Conservation (phyloP, 805 yeast genomes). For the Ogataea wickerhamii region DNA sequence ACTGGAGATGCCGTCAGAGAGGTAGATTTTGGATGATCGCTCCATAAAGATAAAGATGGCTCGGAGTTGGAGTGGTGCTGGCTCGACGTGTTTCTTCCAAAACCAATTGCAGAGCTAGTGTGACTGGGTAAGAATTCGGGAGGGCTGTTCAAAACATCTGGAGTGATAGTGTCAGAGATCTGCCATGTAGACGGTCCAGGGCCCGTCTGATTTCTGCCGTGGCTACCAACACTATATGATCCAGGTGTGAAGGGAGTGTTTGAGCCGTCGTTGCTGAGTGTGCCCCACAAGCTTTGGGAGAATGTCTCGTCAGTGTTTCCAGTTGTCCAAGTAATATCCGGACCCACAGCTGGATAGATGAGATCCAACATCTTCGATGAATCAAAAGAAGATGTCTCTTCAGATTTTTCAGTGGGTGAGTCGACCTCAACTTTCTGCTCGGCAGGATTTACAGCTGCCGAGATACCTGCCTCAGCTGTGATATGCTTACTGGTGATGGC, state of each 20-base stretch:
- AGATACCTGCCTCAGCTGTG: background rate
- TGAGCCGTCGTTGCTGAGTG: conserved; percentile 12
- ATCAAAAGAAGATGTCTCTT: conserved; percentile 1
- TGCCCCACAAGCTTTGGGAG: conserved; percentile 18
- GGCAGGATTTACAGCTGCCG: background rate
- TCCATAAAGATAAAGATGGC: conserved; percentile 2
- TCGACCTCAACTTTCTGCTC: background rate
- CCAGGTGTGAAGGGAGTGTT: conserved; percentile 5
- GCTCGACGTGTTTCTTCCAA: background rate
- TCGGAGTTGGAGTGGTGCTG: conserved; percentile 3
- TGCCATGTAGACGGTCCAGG: background rate
- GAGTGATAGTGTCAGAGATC: background rate
- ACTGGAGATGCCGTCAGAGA: conserved; percentile 24
- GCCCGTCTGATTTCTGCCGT: background rate
- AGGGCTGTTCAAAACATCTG: conserved; percentile 1
- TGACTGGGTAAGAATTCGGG: background rate
- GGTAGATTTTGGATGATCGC: conserved; percentile 3
- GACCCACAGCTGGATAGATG: conserved; percentile 2
- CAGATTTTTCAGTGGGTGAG: background rate
- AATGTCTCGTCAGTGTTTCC: conserved; percentile 16
- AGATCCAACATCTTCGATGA: conserved; percentile 9
- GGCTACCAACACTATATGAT: conserved; percentile 1
- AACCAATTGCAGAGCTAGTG: background rate
- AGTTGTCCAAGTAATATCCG: conserved; percentile 20
- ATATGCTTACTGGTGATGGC: background rate